Evolutionary conservation across 2,329 filamentous ascomycete genomes (phyloP).

Genomic region (Pseudogymnoascus sp.): DNA sequence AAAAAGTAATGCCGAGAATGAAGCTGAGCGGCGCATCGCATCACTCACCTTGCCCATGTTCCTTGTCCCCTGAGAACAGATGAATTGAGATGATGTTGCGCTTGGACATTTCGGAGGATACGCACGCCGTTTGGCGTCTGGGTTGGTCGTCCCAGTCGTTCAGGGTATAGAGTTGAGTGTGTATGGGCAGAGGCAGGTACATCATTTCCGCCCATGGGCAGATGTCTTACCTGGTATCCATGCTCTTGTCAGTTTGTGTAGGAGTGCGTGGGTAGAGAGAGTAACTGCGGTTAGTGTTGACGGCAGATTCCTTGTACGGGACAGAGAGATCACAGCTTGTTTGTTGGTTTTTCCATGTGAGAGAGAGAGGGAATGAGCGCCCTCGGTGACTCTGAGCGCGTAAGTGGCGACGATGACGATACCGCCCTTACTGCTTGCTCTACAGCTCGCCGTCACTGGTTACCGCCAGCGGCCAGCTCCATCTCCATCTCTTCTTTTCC

Average conservation of each 20-base stretch:
- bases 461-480: background rate
- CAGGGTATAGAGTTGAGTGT: background rate
- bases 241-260: background rate
- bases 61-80: background rate
- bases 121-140: background rate
- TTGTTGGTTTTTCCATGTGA: background rate
- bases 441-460: background rate
- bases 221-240: background rate
- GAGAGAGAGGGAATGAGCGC: too few relatives aligned
- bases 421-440: background rate
- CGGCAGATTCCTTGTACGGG: background rate
- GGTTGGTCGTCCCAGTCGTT: background rate
- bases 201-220: background rate
- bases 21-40: too few relatives aligned
- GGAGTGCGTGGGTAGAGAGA: too few relatives aligned
- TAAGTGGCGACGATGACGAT: too few relatives aligned
- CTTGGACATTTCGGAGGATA: background rate
- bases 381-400: too few relatives aligned
- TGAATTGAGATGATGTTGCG: background rate
- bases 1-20: too few relatives aligned
- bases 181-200: background rate
- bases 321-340: background rate
- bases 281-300: background rate
- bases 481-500: background rate
- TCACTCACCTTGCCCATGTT: background rate